Evolutionary conservation across 768 basidiomycete genomes (phyloP), one percentile per base, ranked within the genome.

Genomic region (Tricholoma hemisulphureum): DNA sequence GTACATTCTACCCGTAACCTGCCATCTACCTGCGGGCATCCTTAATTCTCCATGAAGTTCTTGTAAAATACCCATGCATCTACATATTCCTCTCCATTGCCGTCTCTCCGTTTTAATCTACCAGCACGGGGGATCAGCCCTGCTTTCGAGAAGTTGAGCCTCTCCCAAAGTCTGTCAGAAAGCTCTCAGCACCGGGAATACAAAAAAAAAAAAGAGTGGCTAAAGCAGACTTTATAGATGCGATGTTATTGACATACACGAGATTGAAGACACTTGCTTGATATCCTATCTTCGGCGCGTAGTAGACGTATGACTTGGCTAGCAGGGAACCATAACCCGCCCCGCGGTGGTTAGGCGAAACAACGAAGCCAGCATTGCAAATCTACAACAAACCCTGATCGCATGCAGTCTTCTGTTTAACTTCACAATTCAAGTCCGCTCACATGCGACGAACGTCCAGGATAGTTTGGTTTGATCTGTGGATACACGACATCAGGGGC

Each of bases 351-450:
- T 65, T 65, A 5, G 82, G 77, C 20, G 88, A 83, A 6, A 95
- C 86, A 32, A 96, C 77, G 72, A 97, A 97, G 2, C 95, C 95
- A 4, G 83, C 93, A 64, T 96, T 97, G 73, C 92, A 93, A 59
- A 90, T 89, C 88, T 92, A 62, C 31, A 51, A 51, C 34, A 29
- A 58, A 35, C 14, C 45, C 18, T 24, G 35, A 23, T 34, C 18
- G 28, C 39, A 7, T 53, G n/a, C 24, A 57, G 24, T 28, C 24
- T 32, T 21, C 46, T 49, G 26, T 28, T 18, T 48, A 56, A 46
- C 24, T 50, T 43, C 46, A 35, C 34, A 43, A 41, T 56, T 35
- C 26, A n/a, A 51, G 9, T 52, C 28, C 23, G 83, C 91, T 77
- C 67, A 91, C 93, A 80, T 94, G 93, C 39, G 90, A 92, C 8